These are phyloP conservation scores for Mycena haematopus DNA, from an alignment of 768 basidiomycete species.

Conservation along the genomic window DNA sequence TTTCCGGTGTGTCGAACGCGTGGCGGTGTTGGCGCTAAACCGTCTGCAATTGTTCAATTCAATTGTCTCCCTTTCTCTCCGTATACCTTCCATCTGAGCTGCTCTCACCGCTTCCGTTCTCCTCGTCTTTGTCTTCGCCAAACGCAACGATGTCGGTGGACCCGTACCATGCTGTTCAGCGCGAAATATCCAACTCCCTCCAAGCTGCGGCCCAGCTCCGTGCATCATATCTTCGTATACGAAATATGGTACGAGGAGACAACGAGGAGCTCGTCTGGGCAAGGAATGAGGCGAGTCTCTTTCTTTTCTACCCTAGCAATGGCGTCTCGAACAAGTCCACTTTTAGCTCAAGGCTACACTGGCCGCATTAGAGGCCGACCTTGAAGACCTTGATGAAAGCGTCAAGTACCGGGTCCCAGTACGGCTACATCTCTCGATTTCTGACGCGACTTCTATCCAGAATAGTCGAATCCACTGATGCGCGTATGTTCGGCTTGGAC, in stretches of 20 bases:
- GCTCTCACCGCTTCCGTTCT: no score
- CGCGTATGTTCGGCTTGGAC: constrained; percentile 83
- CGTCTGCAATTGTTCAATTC: no score
- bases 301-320: background rate
- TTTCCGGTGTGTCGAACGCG: no score
- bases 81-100: no score
- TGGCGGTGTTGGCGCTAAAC: no score
- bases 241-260: constrained; percentile 69
- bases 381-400: constrained; percentile 94
- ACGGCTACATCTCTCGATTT: constrained; percentile 4
- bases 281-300: constrained; percentile 67
- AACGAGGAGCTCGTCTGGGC: constrained; percentile 86
- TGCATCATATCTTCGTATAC: constrained; percentile 80
- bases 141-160: constrained; percentile 65
- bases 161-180: constrained; percentile 87
- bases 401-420: constrained; percentile 62
- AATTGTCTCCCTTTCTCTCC: no score
- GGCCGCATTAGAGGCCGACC: constrained; percentile 79
- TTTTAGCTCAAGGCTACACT: constrained; percentile 80
- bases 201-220: constrained; percentile 74
- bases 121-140: no score
- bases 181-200: constrained; percentile 79
- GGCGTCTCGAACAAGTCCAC: constrained; percentile 19
- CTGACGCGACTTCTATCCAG: constrained; percentile 43
- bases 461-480: constrained; percentile 86